phyloP scores from a whole-genome alignment of 495 filamentous ascomycete species.

The Neurospora tetraspora region DNA sequence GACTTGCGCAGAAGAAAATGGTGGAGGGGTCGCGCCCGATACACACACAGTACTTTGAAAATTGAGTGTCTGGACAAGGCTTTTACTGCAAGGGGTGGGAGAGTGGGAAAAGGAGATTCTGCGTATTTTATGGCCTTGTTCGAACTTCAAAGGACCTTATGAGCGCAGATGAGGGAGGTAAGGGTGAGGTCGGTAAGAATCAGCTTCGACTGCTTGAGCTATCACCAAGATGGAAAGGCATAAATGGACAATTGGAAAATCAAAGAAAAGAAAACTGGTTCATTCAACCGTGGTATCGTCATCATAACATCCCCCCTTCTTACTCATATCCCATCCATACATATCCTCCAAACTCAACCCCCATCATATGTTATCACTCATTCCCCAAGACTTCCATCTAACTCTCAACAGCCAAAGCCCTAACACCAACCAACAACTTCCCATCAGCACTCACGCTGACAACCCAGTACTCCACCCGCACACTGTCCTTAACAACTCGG shows the following conservation, averaged over 20 bases:
- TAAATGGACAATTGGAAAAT: not conserved
- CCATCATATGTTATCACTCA: not conserved
- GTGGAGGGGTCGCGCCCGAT: too few species aligned
- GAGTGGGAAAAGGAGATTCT: not conserved
- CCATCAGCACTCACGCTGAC: conserved; percentile 42
- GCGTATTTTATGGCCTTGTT: not conserved
- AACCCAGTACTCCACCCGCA: conserved; percentile 68
- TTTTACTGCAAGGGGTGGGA: not conserved
- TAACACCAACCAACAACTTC: conserved; percentile 58
- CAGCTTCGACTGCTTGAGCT: not conserved
- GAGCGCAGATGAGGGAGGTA: not conserved
- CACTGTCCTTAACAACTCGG: conserved; percentile 46
- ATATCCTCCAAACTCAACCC: not conserved
- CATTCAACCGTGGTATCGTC: not conserved
- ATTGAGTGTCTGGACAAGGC: not conserved
- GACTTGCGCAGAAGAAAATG: too few species aligned
- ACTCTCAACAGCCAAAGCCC: conserved; percentile 66
- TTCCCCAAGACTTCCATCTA: conserved; percentile 15
- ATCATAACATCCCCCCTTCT: not conserved
- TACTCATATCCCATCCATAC: not conserved
- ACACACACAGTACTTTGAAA: too few species aligned
- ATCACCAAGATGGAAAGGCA: not conserved
- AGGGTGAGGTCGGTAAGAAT: not conserved
- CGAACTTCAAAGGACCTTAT: not conserved
- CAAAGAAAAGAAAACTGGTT: not conserved